Conservation (phyloP, 1,284 basidiomycete species). For the Exobasidium rhododendri region DNA sequence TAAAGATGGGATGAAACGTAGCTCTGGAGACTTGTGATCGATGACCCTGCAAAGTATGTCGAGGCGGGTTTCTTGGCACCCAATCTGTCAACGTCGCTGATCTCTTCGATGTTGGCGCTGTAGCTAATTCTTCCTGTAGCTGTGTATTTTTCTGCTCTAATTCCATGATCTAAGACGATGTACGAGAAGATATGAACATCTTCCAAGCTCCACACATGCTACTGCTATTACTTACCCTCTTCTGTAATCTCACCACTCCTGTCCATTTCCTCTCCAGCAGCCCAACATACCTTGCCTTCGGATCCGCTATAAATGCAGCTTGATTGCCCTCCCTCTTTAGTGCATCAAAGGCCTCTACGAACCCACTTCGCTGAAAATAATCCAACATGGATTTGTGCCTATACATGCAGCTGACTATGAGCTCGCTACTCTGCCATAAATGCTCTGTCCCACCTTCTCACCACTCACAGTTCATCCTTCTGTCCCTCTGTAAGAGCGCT, state of each 20-base stretch:
- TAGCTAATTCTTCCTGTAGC: slow-evolving; percentile 69
- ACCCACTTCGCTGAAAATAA: slow-evolving; percentile 70
- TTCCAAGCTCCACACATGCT: slow-evolving; percentile 82
- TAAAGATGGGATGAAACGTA: slow-evolving; percentile 82
- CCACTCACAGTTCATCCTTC: slow-evolving; percentile 73
- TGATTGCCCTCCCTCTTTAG: slow-evolving; percentile 62
- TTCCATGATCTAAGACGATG: slow-evolving; percentile 58
- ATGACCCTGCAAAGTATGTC: slow-evolving; percentile 76
- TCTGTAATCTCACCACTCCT: slow-evolving; percentile 83
- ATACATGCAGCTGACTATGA: background rate
- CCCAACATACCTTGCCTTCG: slow-evolving; percentile 76
- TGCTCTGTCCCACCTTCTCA: background rate
- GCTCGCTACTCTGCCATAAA: background rate
- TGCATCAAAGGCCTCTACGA: slow-evolving; percentile 65
- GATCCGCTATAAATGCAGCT: slow-evolving; percentile 70
- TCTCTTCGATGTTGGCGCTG: slow-evolving; percentile 63
- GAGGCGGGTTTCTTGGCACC: slow-evolving; percentile 75
- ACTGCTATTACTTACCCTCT: slow-evolving; percentile 79
- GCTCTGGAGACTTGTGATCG: slow-evolving; percentile 72
- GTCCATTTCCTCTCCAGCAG: slow-evolving; percentile 94
- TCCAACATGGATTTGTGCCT: slow-evolving; percentile 82
- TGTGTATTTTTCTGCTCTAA: slow-evolving; percentile 74
- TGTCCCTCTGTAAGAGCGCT: slow-evolving; percentile 68
- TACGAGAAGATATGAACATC: no score
- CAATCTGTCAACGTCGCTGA: slow-evolving; percentile 71